These are phyloP conservation scores for Canariomyces notabilis DNA, from an alignment of 2,329 filamentous ascomycete species.

Conservation along the genomic window DNA sequence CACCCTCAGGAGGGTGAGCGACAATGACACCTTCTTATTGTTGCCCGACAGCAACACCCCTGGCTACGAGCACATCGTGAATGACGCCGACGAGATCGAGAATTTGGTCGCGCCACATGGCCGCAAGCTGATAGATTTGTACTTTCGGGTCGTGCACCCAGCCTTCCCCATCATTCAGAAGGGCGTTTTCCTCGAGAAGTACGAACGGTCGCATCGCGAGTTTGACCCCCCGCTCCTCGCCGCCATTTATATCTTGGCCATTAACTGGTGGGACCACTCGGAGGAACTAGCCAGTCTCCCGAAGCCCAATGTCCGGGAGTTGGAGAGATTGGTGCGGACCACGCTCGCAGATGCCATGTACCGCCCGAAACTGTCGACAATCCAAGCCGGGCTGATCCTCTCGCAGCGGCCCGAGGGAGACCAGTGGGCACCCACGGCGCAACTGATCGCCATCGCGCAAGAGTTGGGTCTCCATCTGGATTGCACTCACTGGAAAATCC, in stretches of 20 bases:
- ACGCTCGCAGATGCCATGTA: conserved; percentile 73
- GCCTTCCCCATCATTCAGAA: conserved; percentile 81
- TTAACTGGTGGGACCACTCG: conserved; percentile 82
- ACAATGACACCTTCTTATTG: conserved; percentile 74
- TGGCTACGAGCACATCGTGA: conserved; percentile 63
- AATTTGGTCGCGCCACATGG: conserved; percentile 71
- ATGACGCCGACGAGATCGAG: conserved; percentile 66
- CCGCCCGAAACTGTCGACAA: conserved; percentile 73
- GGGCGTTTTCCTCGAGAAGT: conserved; percentile 72
- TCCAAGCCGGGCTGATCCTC: conserved; percentile 71
- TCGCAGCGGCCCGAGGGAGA: conserved; percentile 72
- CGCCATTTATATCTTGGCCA: conserved; percentile 76
- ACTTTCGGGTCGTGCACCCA: conserved; percentile 76
- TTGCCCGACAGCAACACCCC: conserved; percentile 69
- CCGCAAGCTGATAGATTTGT: conserved; percentile 70
- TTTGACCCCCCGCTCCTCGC: conserved; percentile 73
- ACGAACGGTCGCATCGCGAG: conserved; percentile 65
- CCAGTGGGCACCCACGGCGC: conserved; percentile 79
- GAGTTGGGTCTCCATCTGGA: conserved; percentile 87
- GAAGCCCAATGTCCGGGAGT: conserved; percentile 65
- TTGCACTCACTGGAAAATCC: conserved; percentile 81
- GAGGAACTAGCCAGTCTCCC: conserved; percentile 58
- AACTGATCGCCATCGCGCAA: conserved; percentile 80
- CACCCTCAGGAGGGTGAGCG: conserved; percentile 69
- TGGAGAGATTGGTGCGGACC: conserved; percentile 62